Conservation (phyloP, 169 alveolate species). For the Plasmodium inui region DNA sequence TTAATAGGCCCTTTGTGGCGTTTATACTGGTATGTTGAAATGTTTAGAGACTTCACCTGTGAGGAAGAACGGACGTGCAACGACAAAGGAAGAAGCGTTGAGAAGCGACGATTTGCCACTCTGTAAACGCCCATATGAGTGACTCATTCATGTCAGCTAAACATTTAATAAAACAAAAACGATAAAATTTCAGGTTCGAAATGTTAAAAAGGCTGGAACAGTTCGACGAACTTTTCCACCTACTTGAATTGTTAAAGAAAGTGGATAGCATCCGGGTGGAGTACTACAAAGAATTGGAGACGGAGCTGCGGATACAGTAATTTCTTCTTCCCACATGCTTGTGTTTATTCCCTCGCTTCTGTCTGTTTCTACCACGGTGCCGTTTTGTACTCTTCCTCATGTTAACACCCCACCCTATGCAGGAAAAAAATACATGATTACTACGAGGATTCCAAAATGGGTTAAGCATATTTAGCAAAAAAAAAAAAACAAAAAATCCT, state of each 20-base stretch:
- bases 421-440: constrained; percentile 55
- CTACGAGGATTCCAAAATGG: constrained; percentile 31
- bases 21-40: background rate
- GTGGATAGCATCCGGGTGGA: constrained; percentile 34
- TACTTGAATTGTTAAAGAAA: constrained; percentile 33
- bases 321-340: background rate
- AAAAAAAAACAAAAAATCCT: background rate
- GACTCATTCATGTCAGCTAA: background rate
- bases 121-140: background rate
- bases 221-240: constrained; percentile 29
- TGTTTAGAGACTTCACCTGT: background rate
- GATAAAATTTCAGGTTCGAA: constrained; percentile 39
- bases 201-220: constrained; percentile 52
- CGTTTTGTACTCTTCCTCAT: background rate
- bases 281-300: constrained; percentile 50
- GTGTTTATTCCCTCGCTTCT: background rate
- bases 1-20: background rate
- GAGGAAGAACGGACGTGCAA: background rate
- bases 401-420: background rate
- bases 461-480: background rate
- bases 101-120: background rate
- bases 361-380: background rate
- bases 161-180: background rate
- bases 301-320: constrained; percentile 58
- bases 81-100: background rate